Percentiles rank a stretch among this genome's conserved stretches.
phyloP scores from a whole-genome alignment of 2,329 filamentous ascomycete species.

The Colletotrichum horii region DNA sequence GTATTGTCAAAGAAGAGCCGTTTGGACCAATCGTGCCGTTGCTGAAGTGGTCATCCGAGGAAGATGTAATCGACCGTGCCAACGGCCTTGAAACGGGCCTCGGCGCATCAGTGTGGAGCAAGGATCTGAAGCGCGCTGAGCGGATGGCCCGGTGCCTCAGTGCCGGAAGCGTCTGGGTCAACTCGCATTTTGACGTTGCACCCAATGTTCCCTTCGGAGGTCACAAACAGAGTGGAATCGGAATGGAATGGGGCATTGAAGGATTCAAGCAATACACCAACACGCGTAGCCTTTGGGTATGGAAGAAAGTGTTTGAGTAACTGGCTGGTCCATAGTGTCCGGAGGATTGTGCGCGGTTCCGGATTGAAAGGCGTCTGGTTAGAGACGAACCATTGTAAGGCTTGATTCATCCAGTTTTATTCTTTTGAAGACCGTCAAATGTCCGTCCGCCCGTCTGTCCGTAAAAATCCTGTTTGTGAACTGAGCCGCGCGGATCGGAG shows the following conservation, averaged over 20 bases:
- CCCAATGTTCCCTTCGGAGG: slow-evolving; percentile 51
- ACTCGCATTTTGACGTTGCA: slow-evolving; percentile 47
- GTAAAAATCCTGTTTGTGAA: background rate
- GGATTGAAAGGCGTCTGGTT: background rate
- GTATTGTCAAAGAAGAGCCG: slow-evolving; percentile 60
- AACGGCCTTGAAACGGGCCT: slow-evolving; percentile 59
- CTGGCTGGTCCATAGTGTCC: background rate
- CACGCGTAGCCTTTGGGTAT: slow-evolving; percentile 28
- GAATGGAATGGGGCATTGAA: slow-evolving; percentile 49
- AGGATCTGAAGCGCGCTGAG: slow-evolving; percentile 54
- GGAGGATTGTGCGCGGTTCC: background rate
- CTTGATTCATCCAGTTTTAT: background rate
- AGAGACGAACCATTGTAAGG: background rate
- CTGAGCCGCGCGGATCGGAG: background rate
- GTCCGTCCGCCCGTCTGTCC: background rate
- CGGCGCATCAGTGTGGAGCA: slow-evolving; percentile 62
- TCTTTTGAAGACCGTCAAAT: background rate
- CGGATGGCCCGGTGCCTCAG: slow-evolving; percentile 60
- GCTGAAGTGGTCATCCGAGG: slow-evolving; percentile 64
- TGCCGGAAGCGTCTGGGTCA: slow-evolving; percentile 66
- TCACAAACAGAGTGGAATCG: slow-evolving; percentile 56
- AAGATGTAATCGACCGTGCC: slow-evolving; percentile 61
- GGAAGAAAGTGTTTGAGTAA: slow-evolving; percentile 28
- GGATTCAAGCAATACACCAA: slow-evolving; percentile 40
- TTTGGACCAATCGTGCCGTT: slow-evolving; percentile 65